Evolutionary conservation across 2,329 filamentous ascomycete genomes (phyloP), one percentile per base, ranked within the genome.

Genomic region (Fusarium dlaminii): DNA sequence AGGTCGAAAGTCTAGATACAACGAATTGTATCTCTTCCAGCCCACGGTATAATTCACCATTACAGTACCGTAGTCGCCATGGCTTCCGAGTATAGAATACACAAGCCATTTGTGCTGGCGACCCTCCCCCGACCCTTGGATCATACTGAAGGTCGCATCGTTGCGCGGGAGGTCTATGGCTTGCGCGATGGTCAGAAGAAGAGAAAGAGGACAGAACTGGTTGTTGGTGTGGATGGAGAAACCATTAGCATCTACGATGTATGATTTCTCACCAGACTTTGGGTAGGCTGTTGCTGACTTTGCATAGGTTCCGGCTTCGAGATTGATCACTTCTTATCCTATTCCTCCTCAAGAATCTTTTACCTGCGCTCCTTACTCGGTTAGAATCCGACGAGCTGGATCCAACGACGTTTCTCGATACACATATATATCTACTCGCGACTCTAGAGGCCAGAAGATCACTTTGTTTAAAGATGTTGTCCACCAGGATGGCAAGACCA

Each of bases 191-290:
- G 87, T 29, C 86, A 86, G 37, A 90, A 88, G 82, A 91, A 89
- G 82, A 86, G 88, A 75, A 91, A 91, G 82, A 87, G 90, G 75
- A 86, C 90, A 15, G 90, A 92, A 78, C 80, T 92, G 54, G 88
- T 87, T 15, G 88, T 92, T 34, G 90, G 90, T 27, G 87, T 90
- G 76, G 89, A 92, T 79, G 90, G 90, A 68, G 90, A 92, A 78
- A 88, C 89, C 8, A 84, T 90, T 6, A 92, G 90, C 74, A 87
- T 92, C 46, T 92, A 92, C 77, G 89, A 92, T 85, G 89, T 91
- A 76, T 76, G 88, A 80, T 34, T 8, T 20, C 12, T 27, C 7
- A 8, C 8, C 29, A 27, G 22, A 20, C 29, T 11, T 24, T 36
- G 27, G 37, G 20, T n/a, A 20, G 20, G 18, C 27, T 62, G n/a